phyloP scores from a whole-genome alignment of 129 eudicot genomes.

The Tagetes erecta region DNA sequence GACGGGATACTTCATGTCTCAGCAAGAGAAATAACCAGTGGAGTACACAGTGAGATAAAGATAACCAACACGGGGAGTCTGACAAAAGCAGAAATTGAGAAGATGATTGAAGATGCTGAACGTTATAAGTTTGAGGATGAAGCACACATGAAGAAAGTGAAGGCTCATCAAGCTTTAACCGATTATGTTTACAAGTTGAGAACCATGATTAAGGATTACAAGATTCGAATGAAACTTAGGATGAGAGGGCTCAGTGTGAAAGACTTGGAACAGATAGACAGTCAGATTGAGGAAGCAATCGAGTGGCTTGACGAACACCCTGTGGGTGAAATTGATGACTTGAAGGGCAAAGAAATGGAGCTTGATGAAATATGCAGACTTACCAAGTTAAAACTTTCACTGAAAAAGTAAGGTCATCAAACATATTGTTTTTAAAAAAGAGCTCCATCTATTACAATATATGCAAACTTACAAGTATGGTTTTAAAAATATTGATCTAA shows the following conservation, averaged over 20 bases:
- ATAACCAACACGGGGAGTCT: not conserved
- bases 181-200: not conserved
- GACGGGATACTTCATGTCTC: not conserved
- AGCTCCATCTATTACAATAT: not conserved
- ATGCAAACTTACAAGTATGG: no score
- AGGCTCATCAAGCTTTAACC: not conserved
- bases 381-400: not conserved
- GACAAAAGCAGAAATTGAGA: not conserved
- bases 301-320: conserved; percentile 9
- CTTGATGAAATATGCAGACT: not conserved
- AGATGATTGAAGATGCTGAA: not conserved
- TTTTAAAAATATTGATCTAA: not conserved
- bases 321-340: not conserved
- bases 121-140: conserved; percentile 1
- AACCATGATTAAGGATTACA: not conserved
- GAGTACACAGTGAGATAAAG: not conserved
- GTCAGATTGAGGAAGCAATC: not conserved
- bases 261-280: not conserved
- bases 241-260: not conserved
- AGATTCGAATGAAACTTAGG: not conserved
- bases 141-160: not conserved
- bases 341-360: not conserved
- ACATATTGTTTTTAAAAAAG: no score
- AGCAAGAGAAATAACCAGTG: conserved; percentile 3
- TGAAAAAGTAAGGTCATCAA: not conserved